Base-by-base conservation (phyloP, 768 basidiomycete species). In the Leccinum longicurvipes region DNA sequence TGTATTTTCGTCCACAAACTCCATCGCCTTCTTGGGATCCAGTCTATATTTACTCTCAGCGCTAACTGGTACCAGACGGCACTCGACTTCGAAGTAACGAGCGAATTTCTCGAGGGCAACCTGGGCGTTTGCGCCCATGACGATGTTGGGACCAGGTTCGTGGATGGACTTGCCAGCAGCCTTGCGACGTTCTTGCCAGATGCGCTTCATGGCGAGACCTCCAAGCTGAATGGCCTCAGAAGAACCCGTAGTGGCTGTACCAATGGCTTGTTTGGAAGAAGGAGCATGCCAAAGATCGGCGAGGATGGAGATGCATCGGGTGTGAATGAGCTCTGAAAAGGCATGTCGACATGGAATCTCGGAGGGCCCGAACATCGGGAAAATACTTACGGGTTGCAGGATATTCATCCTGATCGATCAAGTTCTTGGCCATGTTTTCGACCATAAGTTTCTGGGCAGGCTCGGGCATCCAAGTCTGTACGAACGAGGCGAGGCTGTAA, bases 31-130 rank as follows among this genome's bases (percentile, higher is more conserved):
- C 66, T 84, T 79, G 2, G 86, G 78, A 55, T 87, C 86, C 65
- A 95, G 86, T 52, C 89, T 82, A 62, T 93, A 91, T 34, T 89
- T 85, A 70, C 77, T 86, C 66, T 82, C 82, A n/a, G 73, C 75
- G 42, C 77, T 80, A 61, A 87, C 78, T 3, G 86, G 86, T 2
- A 88, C 86, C 6, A 86, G 76, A 10, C 85, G 73, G 47, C 73
- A 77, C 60, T 87, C 87, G 39, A 87, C 84, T 42, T 86, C 85
- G 51, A 84, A 84, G 70, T 83, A 82, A 34, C 84, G 74, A 6
- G 86, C 86, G 57, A 85, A 87, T 69, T 86, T 86, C 69, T 87
- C 85, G 32, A 87, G 75, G 3, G 84, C 83, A 47, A 86, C 85
- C 59, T 87, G 85, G 3, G 85, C 85, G 61, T 87, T 85, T 39